Base-by-base conservation (phyloP, 257 asterid species). In the Nemophila menziesii region DNA sequence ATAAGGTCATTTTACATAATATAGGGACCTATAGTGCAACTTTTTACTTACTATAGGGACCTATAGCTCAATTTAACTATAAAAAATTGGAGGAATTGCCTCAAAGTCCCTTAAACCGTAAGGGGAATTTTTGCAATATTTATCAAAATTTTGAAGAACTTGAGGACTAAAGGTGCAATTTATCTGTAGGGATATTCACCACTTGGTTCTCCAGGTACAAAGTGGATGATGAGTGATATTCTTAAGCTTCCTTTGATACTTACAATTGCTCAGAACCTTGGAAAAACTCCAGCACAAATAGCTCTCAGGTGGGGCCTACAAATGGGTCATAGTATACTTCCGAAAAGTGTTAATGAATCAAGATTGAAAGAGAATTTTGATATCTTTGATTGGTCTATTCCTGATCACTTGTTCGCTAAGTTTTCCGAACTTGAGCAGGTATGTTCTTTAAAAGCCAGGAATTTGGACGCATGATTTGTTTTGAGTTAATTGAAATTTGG, bases 121-220 rank as follows among this genome's bases (percentile, higher is more conserved):
- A n/a, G n/a, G n/a, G n/a, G n/a, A n/a, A n/a, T n/a, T n/a, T n/a
- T n/a, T n/a, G n/a, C n/a, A n/a, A n/a, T n/a, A n/a, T n/a, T n/a
- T n/a, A n/a, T n/a, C n/a, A n/a, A 26, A 26, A 26, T 26, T 26
- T 26, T 29, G 1, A 5, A 7, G 12, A 29, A 29, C 36, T 29
- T 29, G 36, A 29, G n/a, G n/a, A 7, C 2, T 29, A 29, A 7
- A 41, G 15, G 9, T 41, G 12, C 10, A 41, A n/a, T n/a, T 18
- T 22, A 41, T 22, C 42, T 23, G 18, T 39, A 82, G 94, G 96
- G 75, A 26, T 86, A 69, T 59, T 86, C 94, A 11, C 96, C 96
- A 4, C 60, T 86, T 53, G 94, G 96, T 54, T 79, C 90, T 18
- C 93, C 93, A 11, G 94, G 93, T 22, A 69, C 94, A 12, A 51